Evolutionary conservation across 2,329 filamentous ascomycete genomes (phyloP).

Genomic region (Apiospora kogelbergensis): DNA sequence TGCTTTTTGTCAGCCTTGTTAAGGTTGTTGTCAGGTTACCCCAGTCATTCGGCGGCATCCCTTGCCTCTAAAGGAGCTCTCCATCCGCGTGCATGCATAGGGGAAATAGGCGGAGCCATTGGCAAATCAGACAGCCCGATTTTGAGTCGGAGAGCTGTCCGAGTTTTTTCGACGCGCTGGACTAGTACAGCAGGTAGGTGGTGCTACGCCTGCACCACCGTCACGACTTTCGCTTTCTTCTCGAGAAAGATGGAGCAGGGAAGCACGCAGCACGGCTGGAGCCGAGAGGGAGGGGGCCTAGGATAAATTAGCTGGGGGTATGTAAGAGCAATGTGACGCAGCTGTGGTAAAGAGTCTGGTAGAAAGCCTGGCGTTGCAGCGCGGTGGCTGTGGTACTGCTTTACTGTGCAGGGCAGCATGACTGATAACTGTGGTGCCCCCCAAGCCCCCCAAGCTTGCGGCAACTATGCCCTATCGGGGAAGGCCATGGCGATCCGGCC

Average conservation of each 20-base stretch:
- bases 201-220: no score
- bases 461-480: background rate
- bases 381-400: no score
- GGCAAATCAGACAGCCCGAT: background rate
- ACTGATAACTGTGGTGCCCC: background rate
- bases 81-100: background rate
- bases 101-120: background rate
- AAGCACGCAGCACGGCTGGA: no score
- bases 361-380: no score
- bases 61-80: background rate
- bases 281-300: no score
- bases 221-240: background rate
- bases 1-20: background rate
- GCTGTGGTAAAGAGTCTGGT: no score
- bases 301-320: background rate
- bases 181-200: no score
- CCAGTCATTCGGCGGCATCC: background rate
- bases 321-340: no score
- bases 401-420: background rate
- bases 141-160: background rate
- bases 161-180: no score
- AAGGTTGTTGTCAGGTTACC: background rate
- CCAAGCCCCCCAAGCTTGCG: background rate
- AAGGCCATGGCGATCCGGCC: constrained; percentile 12
- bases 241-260: background rate